A percentile compares a stretch with the other conserved stretches of the same genome.
Evolutionary conservation across 164 flowering plant genomes (phyloP).

Genomic region (Amborella trichopoda): DNA sequence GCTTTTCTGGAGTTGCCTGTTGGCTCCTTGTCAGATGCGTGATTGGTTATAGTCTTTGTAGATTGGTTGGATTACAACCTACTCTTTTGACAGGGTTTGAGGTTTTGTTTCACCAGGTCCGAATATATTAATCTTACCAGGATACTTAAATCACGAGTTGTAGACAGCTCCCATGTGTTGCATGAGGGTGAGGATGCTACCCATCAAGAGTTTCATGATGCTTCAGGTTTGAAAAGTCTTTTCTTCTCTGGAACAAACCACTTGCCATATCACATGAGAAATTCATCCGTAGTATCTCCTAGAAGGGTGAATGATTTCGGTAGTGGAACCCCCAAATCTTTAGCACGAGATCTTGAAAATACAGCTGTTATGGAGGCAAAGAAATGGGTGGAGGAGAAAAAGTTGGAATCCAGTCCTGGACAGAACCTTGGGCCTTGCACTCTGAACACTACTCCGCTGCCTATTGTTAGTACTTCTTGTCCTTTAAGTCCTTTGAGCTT

Average conservation of each 20-base stretch:
- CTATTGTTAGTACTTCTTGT: constrained; percentile 31
- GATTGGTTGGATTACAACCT: too few relatives aligned
- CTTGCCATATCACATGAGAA: constrained; percentile 4
- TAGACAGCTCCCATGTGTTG: constrained; percentile 15
- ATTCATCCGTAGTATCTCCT: constrained; percentile 1
- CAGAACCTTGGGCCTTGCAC: constrained; percentile 18
- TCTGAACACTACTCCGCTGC: constrained; percentile 13
- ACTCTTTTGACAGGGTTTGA: too few relatives aligned
- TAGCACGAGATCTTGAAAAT: constrained; percentile 16
- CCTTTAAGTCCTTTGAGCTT: neutral
- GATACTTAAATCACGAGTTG: constrained; percentile 39
- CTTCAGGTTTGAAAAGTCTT: constrained; percentile 10
- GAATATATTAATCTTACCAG: constrained; percentile 32
- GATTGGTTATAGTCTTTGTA: too few relatives aligned
- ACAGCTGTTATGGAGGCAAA: constrained; percentile 61
- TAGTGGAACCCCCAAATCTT: constrained; percentile 7
- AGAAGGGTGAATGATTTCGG: constrained; percentile 8
- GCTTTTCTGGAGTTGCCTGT: too few relatives aligned
- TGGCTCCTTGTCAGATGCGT: too few relatives aligned
- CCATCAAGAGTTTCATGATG: constrained; percentile 11
- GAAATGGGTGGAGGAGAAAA: constrained; percentile 67
- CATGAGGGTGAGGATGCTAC: constrained; percentile 15
- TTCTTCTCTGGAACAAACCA: constrained; percentile 3
- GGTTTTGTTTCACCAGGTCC: constrained; percentile 36
- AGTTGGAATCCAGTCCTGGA: constrained; percentile 27